These are phyloP conservation scores for Monsonia emarginata DNA, from an alignment of 441 rosid species.

Conservation along the genomic window DNA sequence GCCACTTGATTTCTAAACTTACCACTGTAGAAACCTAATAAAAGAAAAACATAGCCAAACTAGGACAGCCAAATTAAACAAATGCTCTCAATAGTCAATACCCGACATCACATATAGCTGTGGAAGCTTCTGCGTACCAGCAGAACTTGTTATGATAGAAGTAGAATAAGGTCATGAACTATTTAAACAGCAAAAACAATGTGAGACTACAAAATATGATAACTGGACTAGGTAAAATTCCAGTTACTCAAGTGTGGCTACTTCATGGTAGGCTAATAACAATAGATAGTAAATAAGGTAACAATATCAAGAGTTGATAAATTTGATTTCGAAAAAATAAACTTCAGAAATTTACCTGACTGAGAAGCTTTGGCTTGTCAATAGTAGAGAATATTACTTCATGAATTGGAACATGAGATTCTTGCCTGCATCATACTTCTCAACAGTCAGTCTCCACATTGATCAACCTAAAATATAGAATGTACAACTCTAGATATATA, in stretches of 20 bases:
- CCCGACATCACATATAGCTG: neutral
- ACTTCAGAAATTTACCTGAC: constrained; percentile 44
- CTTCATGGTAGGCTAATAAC: too few relatives aligned
- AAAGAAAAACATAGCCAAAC: neutral
- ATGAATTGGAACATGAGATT: constrained; percentile 34
- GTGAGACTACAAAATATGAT: neutral
- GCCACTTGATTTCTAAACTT: neutral
- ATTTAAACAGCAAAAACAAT: neutral
- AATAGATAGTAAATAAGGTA: neutral
- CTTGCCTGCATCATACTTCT: constrained; percentile 39
- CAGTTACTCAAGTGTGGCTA: too few relatives aligned
- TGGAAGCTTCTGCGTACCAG: neutral
- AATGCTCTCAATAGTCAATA: neutral
- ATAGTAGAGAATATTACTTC: constrained; percentile 64
- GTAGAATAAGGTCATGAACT: constrained; percentile 1
- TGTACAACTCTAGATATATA: neutral
- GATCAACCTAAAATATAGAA: neutral
- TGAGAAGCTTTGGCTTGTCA: constrained; percentile 73
- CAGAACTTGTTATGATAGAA: neutral
- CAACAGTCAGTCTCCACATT: constrained; percentile 1
- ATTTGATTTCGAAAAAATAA: constrained; percentile 7
- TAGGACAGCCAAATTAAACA: neutral
- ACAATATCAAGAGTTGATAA: neutral
- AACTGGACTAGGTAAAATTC: neutral
- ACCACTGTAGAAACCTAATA: neutral